These are phyloP conservation scores for Saccharomycopsis sp. DNA, from an alignment of 805 yeast genomes.

Conservation along the genomic window DNA sequence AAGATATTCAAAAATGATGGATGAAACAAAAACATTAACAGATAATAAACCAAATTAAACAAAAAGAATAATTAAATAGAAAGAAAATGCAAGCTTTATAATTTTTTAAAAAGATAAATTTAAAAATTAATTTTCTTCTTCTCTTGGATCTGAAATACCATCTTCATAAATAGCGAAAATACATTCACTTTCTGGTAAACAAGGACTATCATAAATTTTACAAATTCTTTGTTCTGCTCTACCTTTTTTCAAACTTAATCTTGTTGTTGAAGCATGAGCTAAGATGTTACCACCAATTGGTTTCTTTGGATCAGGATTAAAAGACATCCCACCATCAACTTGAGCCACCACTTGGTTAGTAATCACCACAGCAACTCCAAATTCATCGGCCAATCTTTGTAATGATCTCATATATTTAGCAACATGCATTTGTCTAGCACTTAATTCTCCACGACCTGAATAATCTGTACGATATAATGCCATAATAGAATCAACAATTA, in stretches of 20 bases:
- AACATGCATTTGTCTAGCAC: conserved; percentile 90
- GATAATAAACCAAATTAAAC: background rate
- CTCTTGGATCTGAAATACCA: conserved; percentile 93
- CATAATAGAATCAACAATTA: conserved; percentile 97
- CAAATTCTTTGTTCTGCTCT: conserved; percentile 88
- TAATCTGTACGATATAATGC: conserved; percentile 91
- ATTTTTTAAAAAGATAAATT: too few species aligned
- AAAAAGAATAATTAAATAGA: background rate
- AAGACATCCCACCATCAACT: conserved; percentile 77
- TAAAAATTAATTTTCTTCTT: conserved; percentile 44
- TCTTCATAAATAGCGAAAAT: conserved; percentile 93
- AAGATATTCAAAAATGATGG: too few species aligned
- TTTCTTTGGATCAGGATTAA: conserved; percentile 94
- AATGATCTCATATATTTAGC: conserved; percentile 87
- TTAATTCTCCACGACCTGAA: conserved; percentile 89
- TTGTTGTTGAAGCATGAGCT: conserved; percentile 93
- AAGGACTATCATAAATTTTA: conserved; percentile 92
- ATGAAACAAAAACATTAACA: background rate
- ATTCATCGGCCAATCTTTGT: conserved; percentile 93
- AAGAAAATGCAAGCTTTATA: background rate
- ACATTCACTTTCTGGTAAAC: conserved; percentile 91
- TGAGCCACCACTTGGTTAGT: conserved; percentile 97
- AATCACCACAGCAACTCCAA: conserved; percentile 93
- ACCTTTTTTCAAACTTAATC: conserved; percentile 84
- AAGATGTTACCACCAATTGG: conserved; percentile 98